Percentiles rank a stretch among this genome's conserved stretches.
These are phyloP conservation scores for Dryadomyces quercivorus DNA, from an alignment of 2,329 filamentous ascomycete species.

Conservation along the genomic window DNA sequence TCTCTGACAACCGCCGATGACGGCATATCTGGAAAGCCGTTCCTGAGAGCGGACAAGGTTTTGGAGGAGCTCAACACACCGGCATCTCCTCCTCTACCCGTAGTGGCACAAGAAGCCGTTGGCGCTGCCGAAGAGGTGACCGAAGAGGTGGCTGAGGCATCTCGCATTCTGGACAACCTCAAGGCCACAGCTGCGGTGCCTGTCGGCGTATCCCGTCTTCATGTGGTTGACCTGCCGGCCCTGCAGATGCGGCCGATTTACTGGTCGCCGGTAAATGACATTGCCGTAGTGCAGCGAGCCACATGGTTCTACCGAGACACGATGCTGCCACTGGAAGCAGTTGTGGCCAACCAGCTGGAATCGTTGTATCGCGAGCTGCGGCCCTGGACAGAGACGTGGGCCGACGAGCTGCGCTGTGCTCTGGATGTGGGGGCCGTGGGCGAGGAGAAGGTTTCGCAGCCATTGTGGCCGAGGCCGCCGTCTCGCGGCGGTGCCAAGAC, in stretches of 20 bases:
- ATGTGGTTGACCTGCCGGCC: constrained; percentile 72
- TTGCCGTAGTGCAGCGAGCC: constrained; percentile 67
- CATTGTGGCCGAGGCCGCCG: constrained; percentile 59
- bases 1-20: constrained; percentile 24
- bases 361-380: constrained; percentile 77
- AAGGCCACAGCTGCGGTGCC: constrained; percentile 45
- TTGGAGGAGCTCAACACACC: not conserved
- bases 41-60: constrained; percentile 28
- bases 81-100: not conserved
- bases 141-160: not conserved
- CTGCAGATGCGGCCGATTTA: constrained; percentile 94
- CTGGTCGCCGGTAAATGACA: constrained; percentile 88
- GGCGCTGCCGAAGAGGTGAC: not conserved
- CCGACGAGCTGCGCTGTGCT: constrained; percentile 79
- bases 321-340: constrained; percentile 77
- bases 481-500: constrained; percentile 19
- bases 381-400: constrained; percentile 87
- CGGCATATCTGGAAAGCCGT: constrained; percentile 43
- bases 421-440: constrained; percentile 80
- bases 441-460: constrained; percentile 81
- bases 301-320: constrained; percentile 98
- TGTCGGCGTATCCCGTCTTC: constrained; percentile 80
- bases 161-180: not conserved
- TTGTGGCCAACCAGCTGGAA: constrained; percentile 84
- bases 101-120: not conserved